Base-by-base conservation (phyloP, 2,329 filamentous ascomycete species). In the Epichloe bromicola region DNA sequence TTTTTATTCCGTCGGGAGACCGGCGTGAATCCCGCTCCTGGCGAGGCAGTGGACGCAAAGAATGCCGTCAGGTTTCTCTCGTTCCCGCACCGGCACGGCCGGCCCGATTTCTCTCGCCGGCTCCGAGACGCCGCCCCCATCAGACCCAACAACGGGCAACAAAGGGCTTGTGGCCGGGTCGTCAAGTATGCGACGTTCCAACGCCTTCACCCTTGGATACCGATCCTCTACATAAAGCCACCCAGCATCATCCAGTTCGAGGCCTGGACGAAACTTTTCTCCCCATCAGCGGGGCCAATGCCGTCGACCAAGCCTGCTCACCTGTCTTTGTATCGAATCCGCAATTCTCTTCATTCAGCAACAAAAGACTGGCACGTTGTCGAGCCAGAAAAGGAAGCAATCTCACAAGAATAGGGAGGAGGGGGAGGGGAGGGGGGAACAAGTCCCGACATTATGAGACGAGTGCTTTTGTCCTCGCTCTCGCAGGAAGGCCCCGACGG, bases 1-100 rank as follows among this genome's bases (percentile, higher is more conserved):
- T 34, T 36, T 46, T 23, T 6, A 14, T 34, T 33, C 44, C 36
- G 20, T 50, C 48, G 49, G 51, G 43, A 48, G 41, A 36, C 49
- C 43, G 46, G 45, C 44, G 45, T 47, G 33, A 48, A 50, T 42
- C 14, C 23, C 30, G 50, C n/a, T 8, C 26, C 7, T 26, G 26
- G 26, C 26, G 20, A 15, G 30, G 12, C 43, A 20, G 39, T 20
- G 23, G 39, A 14, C 17, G 39, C 37, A 41, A 19, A 37, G 37
- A 14, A 50, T 11, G 11, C 38, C 43, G 19, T 47, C 43, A 37
- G 34, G 39, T 42, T 23, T 23, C 5, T 38, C 19, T 36, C 43
- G 38, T 23, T 39, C 12, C 8, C 43, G 26, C 36, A 39, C 34
- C 44, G 39, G 38, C 20, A 40, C 47, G 48, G 17, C 34, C 51